A percentile compares a stretch with the other conserved stretches of the same genome.
Evolutionary conservation across 441 rosid genomes (phyloP).

Genomic region (Capsella rubella): DNA sequence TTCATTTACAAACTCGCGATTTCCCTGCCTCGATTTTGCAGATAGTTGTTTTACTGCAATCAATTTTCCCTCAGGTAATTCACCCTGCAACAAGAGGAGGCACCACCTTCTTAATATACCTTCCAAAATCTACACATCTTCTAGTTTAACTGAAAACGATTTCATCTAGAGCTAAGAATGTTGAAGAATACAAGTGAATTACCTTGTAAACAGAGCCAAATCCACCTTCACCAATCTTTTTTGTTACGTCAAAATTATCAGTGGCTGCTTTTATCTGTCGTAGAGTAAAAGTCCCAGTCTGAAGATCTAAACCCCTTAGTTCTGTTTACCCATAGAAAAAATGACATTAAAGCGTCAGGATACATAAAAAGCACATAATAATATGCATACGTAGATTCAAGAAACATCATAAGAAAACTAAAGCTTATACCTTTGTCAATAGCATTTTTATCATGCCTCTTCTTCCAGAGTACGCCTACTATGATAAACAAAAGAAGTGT

Average conservation of each 20-base stretch:
- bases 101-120: background rate
- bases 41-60: slow-evolving; percentile 85
- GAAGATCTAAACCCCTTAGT: slow-evolving; percentile 70
- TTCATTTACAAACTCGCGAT: slow-evolving; percentile 55
- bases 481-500: slow-evolving; percentile 52
- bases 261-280: slow-evolving; percentile 85
- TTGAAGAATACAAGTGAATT: slow-evolving; percentile 3
- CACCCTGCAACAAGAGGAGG: slow-evolving; percentile 56
- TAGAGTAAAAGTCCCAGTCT: slow-evolving; percentile 71
- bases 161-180: background rate
- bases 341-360: background rate
- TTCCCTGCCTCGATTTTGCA: slow-evolving; percentile 79
- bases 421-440: slow-evolving; percentile 62
- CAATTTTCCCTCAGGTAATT: slow-evolving; percentile 65
- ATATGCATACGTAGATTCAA: slow-evolving; percentile 12
- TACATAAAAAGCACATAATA: background rate
- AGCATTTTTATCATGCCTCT: slow-evolving; percentile 60
- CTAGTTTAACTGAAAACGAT: background rate
- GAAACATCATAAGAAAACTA: slow-evolving; percentile 9
- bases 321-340: slow-evolving; percentile 35
- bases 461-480: slow-evolving; percentile 56
- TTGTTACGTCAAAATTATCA: slow-evolving; percentile 63
- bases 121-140: background rate
- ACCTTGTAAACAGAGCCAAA: slow-evolving; percentile 84
- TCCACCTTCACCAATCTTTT: slow-evolving; percentile 91